Conservation (phyloP, 495 filamentous ascomycete species). For the Podospora didyma region DNA sequence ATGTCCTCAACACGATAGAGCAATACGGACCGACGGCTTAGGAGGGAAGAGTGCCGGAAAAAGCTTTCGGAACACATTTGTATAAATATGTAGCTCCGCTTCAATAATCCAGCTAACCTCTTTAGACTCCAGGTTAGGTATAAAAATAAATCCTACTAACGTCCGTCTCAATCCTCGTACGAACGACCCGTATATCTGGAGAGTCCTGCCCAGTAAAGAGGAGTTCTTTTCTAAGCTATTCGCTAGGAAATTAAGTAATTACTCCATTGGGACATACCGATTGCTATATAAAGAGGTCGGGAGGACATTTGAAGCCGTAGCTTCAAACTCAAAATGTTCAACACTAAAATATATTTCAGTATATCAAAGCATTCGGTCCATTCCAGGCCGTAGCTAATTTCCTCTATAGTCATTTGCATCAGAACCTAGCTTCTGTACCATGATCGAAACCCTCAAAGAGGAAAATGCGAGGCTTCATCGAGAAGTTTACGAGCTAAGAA, state of each 20-base stretch:
- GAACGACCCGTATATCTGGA: background rate
- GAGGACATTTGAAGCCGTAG: background rate
- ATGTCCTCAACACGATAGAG: background rate
- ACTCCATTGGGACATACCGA: conserved; percentile 1
- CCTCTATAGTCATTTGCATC: background rate
- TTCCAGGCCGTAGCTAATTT: background rate
- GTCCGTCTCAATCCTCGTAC: conserved; percentile 1
- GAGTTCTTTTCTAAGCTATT: background rate
- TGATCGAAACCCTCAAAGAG: background rate
- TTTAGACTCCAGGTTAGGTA: background rate
- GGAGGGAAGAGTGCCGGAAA: conserved; percentile 1
- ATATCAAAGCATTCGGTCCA: background rate
- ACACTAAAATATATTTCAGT: background rate
- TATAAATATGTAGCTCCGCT: background rate
- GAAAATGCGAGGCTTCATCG: background rate
- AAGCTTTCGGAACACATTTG: conserved; percentile 2
- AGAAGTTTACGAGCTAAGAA: background rate
- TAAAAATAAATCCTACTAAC: background rate
- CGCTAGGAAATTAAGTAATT: background rate
- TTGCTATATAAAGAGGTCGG: background rate
- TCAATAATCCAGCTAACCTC: background rate
- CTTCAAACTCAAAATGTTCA: background rate
- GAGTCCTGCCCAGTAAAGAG: background rate
- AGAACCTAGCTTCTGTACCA: background rate
- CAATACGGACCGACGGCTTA: background rate